Evolutionary conservation across 164 flowering plant genomes (phyloP).

Genomic region (Vitis vinifera): DNA sequence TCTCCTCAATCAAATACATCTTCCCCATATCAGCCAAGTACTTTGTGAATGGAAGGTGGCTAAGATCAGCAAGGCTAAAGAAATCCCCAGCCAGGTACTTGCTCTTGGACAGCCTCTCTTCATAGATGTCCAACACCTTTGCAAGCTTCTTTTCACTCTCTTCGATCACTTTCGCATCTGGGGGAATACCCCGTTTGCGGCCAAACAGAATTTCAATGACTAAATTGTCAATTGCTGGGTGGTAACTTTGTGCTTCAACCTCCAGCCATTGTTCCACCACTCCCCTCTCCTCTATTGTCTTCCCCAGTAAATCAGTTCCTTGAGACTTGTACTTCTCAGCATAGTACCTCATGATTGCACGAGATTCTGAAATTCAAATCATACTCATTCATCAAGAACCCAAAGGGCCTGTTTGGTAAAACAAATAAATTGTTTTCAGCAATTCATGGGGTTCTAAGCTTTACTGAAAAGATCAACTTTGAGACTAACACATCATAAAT

Average conservation of each 20-base stretch:
- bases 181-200: slow-evolving; percentile 26
- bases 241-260: slow-evolving; percentile 40
- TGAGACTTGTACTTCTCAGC: slow-evolving; percentile 44
- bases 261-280: slow-evolving; percentile 52
- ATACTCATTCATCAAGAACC: no score
- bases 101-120: slow-evolving; percentile 46
- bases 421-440: no score
- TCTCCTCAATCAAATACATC: slow-evolving; percentile 37
- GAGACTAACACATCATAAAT: no score
- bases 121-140: slow-evolving; percentile 48
- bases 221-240: slow-evolving; percentile 31
- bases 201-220: slow-evolving; percentile 27
- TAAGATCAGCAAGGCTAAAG: slow-evolving; percentile 58
- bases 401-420: no score
- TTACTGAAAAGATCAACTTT: no score
- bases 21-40: slow-evolving; percentile 31
- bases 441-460: no score
- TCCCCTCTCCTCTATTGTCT: slow-evolving; percentile 38
- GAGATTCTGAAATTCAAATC: slow-evolving; percentile 28
- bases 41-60: slow-evolving; percentile 48
- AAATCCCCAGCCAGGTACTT: slow-evolving; percentile 64
- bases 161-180: slow-evolving; percentile 25
- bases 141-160: slow-evolving; percentile 46
- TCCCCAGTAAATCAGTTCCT: slow-evolving; percentile 43
- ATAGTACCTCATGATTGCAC: slow-evolving; percentile 46